Conservation (phyloP, 2,329 filamentous ascomycete genomes). For the Akanthomyces uredinophilus region DNA sequence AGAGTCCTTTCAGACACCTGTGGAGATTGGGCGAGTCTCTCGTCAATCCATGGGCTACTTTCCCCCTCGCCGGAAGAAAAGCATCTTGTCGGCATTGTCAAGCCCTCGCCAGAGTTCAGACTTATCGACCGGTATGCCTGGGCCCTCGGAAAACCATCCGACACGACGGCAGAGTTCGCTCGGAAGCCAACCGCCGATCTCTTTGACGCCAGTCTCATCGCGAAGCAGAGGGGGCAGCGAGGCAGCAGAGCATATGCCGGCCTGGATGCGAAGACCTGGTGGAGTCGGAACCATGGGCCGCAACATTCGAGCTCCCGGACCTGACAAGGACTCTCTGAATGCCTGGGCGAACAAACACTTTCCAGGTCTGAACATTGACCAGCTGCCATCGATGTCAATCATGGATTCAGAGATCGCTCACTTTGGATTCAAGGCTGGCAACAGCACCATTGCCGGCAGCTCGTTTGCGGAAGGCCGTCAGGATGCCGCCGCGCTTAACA, state of each 20-base stretch:
- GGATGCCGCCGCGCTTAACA: constrained; percentile 35
- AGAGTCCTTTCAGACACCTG: constrained; percentile 61
- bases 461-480: constrained; percentile 45
- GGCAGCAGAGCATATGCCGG: constrained; percentile 37
- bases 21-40: constrained; percentile 82
- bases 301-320: constrained; percentile 68
- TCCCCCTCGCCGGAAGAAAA: constrained; percentile 85
- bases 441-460: constrained; percentile 45
- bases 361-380: constrained; percentile 69
- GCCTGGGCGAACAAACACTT: constrained; percentile 79
- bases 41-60: constrained; percentile 83
- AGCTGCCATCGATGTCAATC: constrained; percentile 60
- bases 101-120: constrained; percentile 65
- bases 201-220: constrained; percentile 30
- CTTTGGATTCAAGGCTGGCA: constrained; percentile 45
- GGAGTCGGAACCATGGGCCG: constrained; percentile 78
- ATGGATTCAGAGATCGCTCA: constrained; percentile 56
- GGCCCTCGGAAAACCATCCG: constrained; percentile 29
- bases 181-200: constrained; percentile 29
- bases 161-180: constrained; percentile 41
- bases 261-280: constrained; percentile 75
- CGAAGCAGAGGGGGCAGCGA: constrained; percentile 35
- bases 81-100: constrained; percentile 58
- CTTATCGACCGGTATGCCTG: constrained; percentile 41
- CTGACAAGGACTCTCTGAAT: constrained; percentile 79